Conservation (phyloP, 352 stramenopile genomes). For the Phytophthora melonis region DNA sequence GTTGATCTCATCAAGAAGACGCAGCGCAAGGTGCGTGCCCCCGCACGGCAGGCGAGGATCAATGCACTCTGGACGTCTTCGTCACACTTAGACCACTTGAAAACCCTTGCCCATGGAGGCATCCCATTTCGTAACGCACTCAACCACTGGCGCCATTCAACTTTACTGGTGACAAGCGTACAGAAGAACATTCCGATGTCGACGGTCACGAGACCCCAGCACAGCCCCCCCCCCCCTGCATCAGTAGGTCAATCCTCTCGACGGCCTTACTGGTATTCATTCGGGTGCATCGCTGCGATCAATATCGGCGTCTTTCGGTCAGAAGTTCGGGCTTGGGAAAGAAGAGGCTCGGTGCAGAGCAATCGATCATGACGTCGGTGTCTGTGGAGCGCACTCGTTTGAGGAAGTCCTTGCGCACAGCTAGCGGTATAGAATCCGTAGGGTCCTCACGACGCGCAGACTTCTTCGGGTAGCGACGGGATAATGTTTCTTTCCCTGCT, state of each 20-base stretch:
- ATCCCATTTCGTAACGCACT: neutral
- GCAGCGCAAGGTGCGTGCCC: slow-evolving; percentile 2
- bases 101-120: neutral
- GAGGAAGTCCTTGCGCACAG: neutral
- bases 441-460: too few species aligned
- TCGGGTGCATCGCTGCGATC: neutral
- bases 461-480: too few species aligned
- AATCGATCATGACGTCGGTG: neutral
- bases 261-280: neutral
- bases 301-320: neutral
- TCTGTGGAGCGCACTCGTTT: neutral
- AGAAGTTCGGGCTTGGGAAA: neutral
- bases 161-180: slow-evolving; percentile 1
- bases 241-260: neutral
- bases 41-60: neutral
- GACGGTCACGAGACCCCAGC: neutral
- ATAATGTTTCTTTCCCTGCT: too few species aligned
- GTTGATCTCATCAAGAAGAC: slow-evolving; percentile 25
- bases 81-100: neutral
- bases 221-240: neutral
- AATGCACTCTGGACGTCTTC: neutral
- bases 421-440: neutral
- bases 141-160: neutral
- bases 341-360: neutral
- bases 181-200: neutral